phyloP scores from a whole-genome alignment of 2,329 filamentous ascomycete genomes.

The Hymenoscyphus fructigenus region DNA sequence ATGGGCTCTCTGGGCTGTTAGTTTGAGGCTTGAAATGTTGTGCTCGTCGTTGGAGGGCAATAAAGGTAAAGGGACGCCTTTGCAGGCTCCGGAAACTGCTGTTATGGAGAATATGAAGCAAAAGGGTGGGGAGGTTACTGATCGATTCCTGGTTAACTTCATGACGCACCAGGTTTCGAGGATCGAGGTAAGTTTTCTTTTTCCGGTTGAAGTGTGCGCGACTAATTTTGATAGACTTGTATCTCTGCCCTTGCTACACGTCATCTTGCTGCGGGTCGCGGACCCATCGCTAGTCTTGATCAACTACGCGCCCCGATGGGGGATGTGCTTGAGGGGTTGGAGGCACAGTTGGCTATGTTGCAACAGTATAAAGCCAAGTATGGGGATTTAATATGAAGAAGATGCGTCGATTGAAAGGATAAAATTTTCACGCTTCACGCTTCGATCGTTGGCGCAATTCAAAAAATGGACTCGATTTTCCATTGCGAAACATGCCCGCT shows the following conservation, averaged over 20 bases:
- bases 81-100: slow-evolving; percentile 80
- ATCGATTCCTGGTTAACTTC: slow-evolving; percentile 83
- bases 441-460: too few species aligned
- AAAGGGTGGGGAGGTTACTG: slow-evolving; percentile 80
- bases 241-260: slow-evolving; percentile 76
- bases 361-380: slow-evolving; percentile 51
- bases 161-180: slow-evolving; percentile 93
- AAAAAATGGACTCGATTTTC: too few species aligned
- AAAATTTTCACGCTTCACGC: too few species aligned
- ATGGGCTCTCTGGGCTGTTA: slow-evolving; percentile 88
- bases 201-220: slow-evolving; percentile 16
- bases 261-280: slow-evolving; percentile 72
- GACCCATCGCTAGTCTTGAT: slow-evolving; percentile 59
- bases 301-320: slow-evolving; percentile 77
- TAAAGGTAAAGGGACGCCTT: slow-evolving; percentile 48
- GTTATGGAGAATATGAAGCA: slow-evolving; percentile 73
- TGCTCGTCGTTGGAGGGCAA: slow-evolving; percentile 83
- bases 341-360: slow-evolving; percentile 62
- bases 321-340: slow-evolving; percentile 64
- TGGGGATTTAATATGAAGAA: neutral
- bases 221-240: slow-evolving; percentile 61
- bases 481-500: too few species aligned
- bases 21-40: slow-evolving; percentile 86
- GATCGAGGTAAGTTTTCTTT: slow-evolving; percentile 71
- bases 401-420: neutral